phyloP scores from a whole-genome alignment of 2,329 filamentous ascomycete genomes.

The Exophiala viscosa region DNA sequence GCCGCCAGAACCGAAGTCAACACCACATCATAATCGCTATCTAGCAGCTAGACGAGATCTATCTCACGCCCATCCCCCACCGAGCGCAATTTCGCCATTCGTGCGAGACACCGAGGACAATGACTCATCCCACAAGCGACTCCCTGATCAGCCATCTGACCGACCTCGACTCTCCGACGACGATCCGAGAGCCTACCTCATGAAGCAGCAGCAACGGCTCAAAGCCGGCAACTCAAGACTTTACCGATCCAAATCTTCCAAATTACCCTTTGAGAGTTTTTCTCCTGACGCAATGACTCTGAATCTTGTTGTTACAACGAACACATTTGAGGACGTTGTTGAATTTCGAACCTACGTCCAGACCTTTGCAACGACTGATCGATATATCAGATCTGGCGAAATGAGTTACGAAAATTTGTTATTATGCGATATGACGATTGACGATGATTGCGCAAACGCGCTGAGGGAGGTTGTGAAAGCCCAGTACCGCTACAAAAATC shows the following conservation, averaged over 20 bases:
- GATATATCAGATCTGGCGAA: not conserved
- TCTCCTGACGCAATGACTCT: conserved; percentile 4
- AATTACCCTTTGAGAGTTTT: conserved; percentile 21
- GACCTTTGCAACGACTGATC: not conserved
- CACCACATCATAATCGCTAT: conserved; percentile 33
- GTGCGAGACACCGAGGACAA: not conserved
- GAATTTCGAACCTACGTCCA: not conserved
- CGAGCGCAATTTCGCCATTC: not conserved
- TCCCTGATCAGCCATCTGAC: not conserved
- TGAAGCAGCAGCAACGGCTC: conserved; percentile 26
- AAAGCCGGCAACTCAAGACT: conserved; percentile 1
- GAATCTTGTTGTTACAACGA: not conserved
- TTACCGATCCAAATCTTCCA: conserved; percentile 19
- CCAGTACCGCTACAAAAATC: not conserved
- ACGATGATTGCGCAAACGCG: not conserved
- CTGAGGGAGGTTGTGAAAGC: conserved; percentile 1
- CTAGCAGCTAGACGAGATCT: conserved; percentile 29
- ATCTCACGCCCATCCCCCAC: conserved; percentile 9
- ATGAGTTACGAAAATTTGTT: not conserved
- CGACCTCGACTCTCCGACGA: conserved; percentile 18
- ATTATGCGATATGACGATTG: not conserved
- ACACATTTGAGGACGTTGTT: not conserved
- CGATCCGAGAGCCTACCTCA: conserved; percentile 34
- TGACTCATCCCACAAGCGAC: not conserved
- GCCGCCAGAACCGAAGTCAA: not conserved